phyloP scores from a whole-genome alignment of 257 asterid species.

The Fraxinus cuspidata region DNA sequence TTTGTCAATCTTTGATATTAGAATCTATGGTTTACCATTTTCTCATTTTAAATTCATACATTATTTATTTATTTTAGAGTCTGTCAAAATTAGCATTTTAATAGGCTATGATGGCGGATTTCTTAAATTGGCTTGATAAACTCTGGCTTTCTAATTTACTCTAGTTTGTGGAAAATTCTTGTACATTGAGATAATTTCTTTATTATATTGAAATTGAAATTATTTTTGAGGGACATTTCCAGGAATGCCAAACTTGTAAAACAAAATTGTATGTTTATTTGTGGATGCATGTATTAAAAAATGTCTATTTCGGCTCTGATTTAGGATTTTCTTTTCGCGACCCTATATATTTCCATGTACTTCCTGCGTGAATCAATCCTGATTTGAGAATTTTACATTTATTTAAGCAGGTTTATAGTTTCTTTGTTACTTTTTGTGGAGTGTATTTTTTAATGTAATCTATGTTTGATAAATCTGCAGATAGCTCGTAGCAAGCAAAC shows the following conservation, averaged over 20 bases:
- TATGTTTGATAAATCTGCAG: conserved; percentile 32
- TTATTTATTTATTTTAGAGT: too few relatives aligned
- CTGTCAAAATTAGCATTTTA: too few relatives aligned
- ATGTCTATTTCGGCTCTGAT: background rate
- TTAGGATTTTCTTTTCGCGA: background rate
- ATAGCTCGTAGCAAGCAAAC: conserved; percentile 22
- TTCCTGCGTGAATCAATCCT: background rate
- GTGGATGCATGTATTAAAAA: background rate
- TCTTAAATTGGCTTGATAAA: too few relatives aligned
- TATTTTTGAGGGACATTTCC: too few relatives aligned
- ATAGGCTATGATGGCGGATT: too few relatives aligned
- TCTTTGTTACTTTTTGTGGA: background rate
- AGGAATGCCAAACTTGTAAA: too few relatives aligned
- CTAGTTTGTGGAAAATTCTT: too few relatives aligned
- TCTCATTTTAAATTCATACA: background rate
- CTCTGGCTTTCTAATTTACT: too few relatives aligned
- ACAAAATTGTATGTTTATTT: background rate
- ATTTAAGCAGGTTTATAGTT: background rate
- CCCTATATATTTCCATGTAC: background rate
- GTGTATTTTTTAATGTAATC: conserved; percentile 7
- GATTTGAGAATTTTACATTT: conserved; percentile 10
- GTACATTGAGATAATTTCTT: too few relatives aligned
- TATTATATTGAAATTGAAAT: too few relatives aligned
- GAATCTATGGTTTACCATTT: background rate
- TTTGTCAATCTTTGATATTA: background rate